Conservation (phyloP, 371 early-diverging fungal species). For the Lichtheimia corymbifera region DNA sequence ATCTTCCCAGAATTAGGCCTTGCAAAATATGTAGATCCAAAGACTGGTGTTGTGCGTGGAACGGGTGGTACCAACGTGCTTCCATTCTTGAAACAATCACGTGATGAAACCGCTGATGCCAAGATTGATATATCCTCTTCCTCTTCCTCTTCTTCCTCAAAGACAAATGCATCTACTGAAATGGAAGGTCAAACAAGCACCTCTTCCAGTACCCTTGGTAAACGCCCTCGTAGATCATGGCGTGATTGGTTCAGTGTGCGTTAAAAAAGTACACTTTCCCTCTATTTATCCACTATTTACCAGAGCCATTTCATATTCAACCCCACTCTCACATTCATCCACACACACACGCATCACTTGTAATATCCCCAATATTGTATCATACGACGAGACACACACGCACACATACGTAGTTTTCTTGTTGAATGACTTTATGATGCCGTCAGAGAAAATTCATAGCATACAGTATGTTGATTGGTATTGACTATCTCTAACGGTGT, state of each 20-base stretch:
- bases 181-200: not conserved
- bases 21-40: slow-evolving; percentile 57
- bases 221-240: slow-evolving; percentile 12
- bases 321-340: not conserved
- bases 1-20: slow-evolving; percentile 53
- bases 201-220: not conserved
- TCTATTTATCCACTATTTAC: not conserved
- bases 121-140: slow-evolving; percentile 17
- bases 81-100: slow-evolving; percentile 77
- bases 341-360: not conserved
- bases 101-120: slow-evolving; percentile 60
- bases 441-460: slow-evolving; percentile 39
- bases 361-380: not conserved
- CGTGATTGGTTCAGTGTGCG: slow-evolving; percentile 12
- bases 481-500: slow-evolving; percentile 43
- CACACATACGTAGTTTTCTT: not conserved
- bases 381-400: not conserved
- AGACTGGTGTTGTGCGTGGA: slow-evolving; percentile 72
- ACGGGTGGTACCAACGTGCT: slow-evolving; percentile 97
- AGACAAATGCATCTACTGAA: not conserved
- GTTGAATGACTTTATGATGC: slow-evolving; percentile 2
- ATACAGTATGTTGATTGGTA: slow-evolving; percentile 50
- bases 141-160: not conserved
- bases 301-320: not conserved
- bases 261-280: not conserved